Evolutionary conservation across 257 asterid species (phyloP).

Genomic region (Fraxinus americana): DNA sequence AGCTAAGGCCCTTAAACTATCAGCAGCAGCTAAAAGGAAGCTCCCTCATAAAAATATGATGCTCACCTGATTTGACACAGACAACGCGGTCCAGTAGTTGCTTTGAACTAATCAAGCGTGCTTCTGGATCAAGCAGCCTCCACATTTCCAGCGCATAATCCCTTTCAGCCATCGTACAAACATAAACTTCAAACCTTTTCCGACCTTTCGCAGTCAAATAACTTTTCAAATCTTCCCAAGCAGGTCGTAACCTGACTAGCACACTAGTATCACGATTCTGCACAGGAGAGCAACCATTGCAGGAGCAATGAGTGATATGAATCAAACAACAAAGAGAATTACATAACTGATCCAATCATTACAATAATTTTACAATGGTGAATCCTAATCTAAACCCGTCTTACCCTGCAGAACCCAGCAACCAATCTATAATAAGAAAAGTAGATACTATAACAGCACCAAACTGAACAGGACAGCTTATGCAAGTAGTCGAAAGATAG

Average conservation of each 20-base stretch:
- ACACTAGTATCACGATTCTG: conserved; percentile 98
- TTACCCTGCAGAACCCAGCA: background rate
- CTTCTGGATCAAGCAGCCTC: conserved; percentile 96
- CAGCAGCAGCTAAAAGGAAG: conserved; percentile 6
- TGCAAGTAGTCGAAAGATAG: background rate
- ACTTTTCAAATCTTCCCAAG: conserved; percentile 91
- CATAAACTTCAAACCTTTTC: conserved; percentile 94
- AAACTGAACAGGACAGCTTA: background rate
- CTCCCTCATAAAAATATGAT: conserved; percentile 11
- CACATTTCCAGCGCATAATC: conserved; percentile 99
- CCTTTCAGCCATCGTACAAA: conserved; percentile 98
- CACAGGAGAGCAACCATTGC: conserved; percentile 32
- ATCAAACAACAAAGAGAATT: conserved; percentile 13
- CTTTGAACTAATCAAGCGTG: conserved; percentile 65
- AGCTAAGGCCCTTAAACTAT: conserved; percentile 4
- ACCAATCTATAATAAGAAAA: background rate
- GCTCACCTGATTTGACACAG: conserved; percentile 84
- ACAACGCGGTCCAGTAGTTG: conserved; percentile 83
- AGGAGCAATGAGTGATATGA: conserved; percentile 23
- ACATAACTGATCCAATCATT: conserved; percentile 15
- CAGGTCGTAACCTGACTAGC: conserved; percentile 93
- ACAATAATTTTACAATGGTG: background rate
- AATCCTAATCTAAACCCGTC: background rate
- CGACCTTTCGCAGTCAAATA: conserved; percentile 93
- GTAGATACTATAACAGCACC: background rate